These are phyloP conservation scores for Gastrolobium bilobum DNA, from an alignment of 306 rosid species.

Conservation along the genomic window DNA sequence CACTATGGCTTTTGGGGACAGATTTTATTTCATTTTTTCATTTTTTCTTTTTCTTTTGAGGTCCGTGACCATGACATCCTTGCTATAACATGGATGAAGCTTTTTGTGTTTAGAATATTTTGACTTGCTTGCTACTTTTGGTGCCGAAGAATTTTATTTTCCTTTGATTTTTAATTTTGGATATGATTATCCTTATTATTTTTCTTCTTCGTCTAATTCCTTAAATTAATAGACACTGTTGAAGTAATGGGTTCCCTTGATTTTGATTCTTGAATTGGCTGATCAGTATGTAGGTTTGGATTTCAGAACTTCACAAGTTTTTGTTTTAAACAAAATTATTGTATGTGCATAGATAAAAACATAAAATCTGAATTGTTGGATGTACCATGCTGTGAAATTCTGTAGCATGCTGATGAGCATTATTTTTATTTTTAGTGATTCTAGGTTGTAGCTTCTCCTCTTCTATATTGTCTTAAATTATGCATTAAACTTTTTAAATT, in stretches of 20 bases:
- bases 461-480: not conserved
- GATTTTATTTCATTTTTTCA: not conserved
- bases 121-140: not conserved
- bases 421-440: not conserved
- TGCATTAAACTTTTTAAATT: not conserved
- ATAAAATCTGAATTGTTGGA: not conserved
- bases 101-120: not conserved
- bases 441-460: slow-evolving; percentile 4
- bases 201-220: not conserved
- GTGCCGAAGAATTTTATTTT: not conserved
- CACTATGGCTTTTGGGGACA: not conserved
- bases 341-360: not conserved
- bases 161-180: not conserved
- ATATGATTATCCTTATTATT: not conserved
- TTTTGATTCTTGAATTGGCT: slow-evolving; percentile 26
- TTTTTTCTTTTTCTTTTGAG: not conserved
- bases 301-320: slow-evolving; percentile 1
- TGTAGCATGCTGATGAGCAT: not conserved
- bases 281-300: slow-evolving; percentile 10
- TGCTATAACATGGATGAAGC: not conserved
- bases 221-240: not conserved
- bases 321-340: not conserved
- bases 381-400: not conserved
- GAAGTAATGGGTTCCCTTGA: not conserved
- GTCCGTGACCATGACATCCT: not conserved